Percentiles rank a stretch among this genome's conserved stretches.
Conservation (phyloP, 2,329 filamentous ascomycete species). For the Pseudopyricularia javanii region DNA sequence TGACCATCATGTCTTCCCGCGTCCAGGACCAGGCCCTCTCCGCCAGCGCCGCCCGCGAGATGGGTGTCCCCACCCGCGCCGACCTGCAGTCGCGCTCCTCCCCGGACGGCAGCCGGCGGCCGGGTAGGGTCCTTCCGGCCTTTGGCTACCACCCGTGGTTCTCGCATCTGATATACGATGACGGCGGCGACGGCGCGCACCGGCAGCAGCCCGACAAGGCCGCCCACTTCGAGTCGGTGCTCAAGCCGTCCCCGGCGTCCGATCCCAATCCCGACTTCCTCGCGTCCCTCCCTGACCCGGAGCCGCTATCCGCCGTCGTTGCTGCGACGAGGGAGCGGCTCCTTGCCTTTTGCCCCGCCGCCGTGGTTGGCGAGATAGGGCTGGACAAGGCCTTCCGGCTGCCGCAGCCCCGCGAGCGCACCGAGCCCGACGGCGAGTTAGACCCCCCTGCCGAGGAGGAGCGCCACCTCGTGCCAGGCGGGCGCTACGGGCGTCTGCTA, state of each 20-base stretch:
- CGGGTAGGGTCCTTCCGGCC: conserved; percentile 41
- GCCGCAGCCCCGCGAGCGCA: conserved; percentile 33
- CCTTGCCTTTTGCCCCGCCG: conserved; percentile 40
- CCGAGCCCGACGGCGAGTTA: background rate
- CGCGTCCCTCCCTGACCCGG: conserved; percentile 43
- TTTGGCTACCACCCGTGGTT: conserved; percentile 90
- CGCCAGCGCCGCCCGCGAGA: conserved; percentile 40
- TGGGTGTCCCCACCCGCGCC: conserved; percentile 26
- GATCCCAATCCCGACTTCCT: conserved; percentile 30
- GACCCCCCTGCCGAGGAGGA: conserved; percentile 14
- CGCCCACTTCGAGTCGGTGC: conserved; percentile 54
- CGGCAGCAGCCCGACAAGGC: conserved; percentile 21
- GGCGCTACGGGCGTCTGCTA: conserved; percentile 55
- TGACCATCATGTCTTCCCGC: conserved; percentile 70
- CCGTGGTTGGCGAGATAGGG: conserved; percentile 67
- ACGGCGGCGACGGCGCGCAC: conserved; percentile 6
- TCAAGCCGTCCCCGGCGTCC: conserved; percentile 39
- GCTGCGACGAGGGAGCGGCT: conserved; percentile 43
- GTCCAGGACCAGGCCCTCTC: conserved; percentile 66
- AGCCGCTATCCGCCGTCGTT: conserved; percentile 29
- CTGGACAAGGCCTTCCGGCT: conserved; percentile 68
- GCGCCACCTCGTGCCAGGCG: conserved; percentile 52
- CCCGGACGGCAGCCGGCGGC: background rate
- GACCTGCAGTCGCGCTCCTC: conserved; percentile 5
- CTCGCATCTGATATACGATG: conserved; percentile 61